These are phyloP conservation scores for Sarocladium oryzae DNA, from an alignment of 2,329 filamentous ascomycete genomes.

Conservation along the genomic window DNA sequence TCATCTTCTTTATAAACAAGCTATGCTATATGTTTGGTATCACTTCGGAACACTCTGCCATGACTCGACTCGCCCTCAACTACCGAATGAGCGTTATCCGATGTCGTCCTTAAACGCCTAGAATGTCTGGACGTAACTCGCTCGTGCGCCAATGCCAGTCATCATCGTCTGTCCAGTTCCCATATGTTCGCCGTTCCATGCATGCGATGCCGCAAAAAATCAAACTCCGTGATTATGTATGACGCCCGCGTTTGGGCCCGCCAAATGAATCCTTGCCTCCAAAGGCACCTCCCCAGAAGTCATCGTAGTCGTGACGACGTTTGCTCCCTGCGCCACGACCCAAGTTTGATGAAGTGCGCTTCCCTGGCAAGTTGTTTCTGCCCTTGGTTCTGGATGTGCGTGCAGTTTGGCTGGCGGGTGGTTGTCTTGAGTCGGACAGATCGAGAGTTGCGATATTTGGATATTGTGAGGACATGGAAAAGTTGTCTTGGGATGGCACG, in stretches of 20 bases:
- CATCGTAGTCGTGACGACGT: slow-evolving; percentile 64
- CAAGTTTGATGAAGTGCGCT: slow-evolving; percentile 24
- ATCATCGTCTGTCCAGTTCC: slow-evolving; percentile 22
- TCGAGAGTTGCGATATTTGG: slow-evolving; percentile 56
- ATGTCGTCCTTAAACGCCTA: slow-evolving; percentile 25
- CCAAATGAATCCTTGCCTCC: slow-evolving; percentile 55
- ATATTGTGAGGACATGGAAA: slow-evolving; percentile 61
- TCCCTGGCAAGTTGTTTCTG: slow-evolving; percentile 3
- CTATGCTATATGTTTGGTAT: slow-evolving; percentile 23
- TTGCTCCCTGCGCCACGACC: slow-evolving; percentile 65
- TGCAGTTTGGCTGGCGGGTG: slow-evolving; percentile 13
- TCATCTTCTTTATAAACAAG: neutral
- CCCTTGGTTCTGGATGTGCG: slow-evolving; percentile 13
- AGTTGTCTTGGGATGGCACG: slow-evolving; percentile 53
- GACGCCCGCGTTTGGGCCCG: slow-evolving; percentile 45
- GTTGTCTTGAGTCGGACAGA: slow-evolving; percentile 44
- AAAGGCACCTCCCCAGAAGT: slow-evolving; percentile 67
- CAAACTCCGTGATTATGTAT: slow-evolving; percentile 26
- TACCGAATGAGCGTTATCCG: neutral
- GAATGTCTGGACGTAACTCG: slow-evolving; percentile 16
- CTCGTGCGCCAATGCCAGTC: slow-evolving; percentile 21
- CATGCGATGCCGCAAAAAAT: neutral
- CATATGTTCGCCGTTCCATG: slow-evolving; percentile 3
- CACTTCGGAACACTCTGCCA: neutral
- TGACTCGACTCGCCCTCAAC: neutral